Percentiles rank a stretch among this genome's conserved stretches.
phyloP scores from a whole-genome alignment of 345 rosid species.

The Zanthoxylum bungeanum region DNA sequence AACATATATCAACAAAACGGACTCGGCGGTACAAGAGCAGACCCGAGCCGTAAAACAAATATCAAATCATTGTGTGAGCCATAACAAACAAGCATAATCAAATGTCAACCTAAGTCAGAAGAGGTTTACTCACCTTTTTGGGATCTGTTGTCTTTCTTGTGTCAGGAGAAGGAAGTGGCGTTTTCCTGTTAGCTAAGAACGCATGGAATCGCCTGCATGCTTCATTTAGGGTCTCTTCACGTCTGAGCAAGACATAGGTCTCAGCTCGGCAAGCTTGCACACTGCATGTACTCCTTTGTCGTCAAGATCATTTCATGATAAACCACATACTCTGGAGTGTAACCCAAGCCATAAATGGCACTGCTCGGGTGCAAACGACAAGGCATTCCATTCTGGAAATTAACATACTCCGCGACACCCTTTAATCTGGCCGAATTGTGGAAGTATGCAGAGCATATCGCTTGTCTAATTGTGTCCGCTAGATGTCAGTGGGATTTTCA shows the following conservation, averaged over 20 bases:
- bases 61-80: no score
- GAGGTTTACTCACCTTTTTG: no score
- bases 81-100: no score
- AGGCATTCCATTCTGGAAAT: conserved; percentile 84
- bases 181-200: no score
- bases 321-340: conserved; percentile 82
- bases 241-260: conserved; percentile 96
- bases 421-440: conserved; percentile 87
- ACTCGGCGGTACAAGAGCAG: no score
- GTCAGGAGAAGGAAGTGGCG: no score
- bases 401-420: conserved; percentile 96
- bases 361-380: conserved; percentile 96
- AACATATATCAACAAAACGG: no score
- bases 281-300: conserved; percentile 95
- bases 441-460: conserved; percentile 93
- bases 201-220: no score
- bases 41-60: no score
- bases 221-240: no score
- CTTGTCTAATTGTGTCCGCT: conserved; percentile 77
- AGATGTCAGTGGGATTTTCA: conserved; percentile 75
- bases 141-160: no score
- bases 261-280: conserved; percentile 89
- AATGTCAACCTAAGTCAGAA: no score
- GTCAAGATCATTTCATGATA: conserved; percentile 91
- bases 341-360: conserved; percentile 83